Conservation (phyloP, 1,284 basidiomycete genomes). For the Coriolopsis trogii region DNA sequence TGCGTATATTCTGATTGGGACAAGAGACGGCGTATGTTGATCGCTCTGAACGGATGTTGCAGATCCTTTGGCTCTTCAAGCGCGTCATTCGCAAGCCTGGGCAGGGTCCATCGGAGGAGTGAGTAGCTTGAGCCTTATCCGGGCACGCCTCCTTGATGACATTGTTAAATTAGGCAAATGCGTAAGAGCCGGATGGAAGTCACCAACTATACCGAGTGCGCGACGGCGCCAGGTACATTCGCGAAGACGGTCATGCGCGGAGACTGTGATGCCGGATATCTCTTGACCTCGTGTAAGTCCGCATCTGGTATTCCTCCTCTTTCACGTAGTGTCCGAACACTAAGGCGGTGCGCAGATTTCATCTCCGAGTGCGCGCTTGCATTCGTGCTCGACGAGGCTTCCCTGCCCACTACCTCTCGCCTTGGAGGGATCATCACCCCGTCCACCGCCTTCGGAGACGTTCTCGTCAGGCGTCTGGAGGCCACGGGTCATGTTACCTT, state of each 20-base stretch:
- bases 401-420: constrained; percentile 56
- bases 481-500: constrained; percentile 57
- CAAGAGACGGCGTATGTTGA: constrained; percentile 3
- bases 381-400: constrained; percentile 54
- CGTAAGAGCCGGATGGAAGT: constrained; percentile 57
- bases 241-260: constrained; percentile 63
- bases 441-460: constrained; percentile 75
- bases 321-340: no score
- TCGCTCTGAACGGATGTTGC: constrained; percentile 52
- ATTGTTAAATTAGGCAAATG: constrained; percentile 46
- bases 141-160: not conserved
- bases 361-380: constrained; percentile 76
- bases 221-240: constrained; percentile 47
- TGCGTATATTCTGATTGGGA: not conserved
- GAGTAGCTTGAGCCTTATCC: constrained; percentile 19
- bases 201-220: constrained; percentile 58
- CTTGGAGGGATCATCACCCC: constrained; percentile 82
- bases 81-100: constrained; percentile 57
- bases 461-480: constrained; percentile 65
- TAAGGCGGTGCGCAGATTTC: no score
- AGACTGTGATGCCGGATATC: constrained; percentile 81
- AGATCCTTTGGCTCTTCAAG: constrained; percentile 54
- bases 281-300: constrained; percentile 64
- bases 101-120: constrained; percentile 68
- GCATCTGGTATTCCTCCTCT: not conserved